phyloP scores from a whole-genome alignment of 257 asterid species.

The Cruciata laevipes region DNA sequence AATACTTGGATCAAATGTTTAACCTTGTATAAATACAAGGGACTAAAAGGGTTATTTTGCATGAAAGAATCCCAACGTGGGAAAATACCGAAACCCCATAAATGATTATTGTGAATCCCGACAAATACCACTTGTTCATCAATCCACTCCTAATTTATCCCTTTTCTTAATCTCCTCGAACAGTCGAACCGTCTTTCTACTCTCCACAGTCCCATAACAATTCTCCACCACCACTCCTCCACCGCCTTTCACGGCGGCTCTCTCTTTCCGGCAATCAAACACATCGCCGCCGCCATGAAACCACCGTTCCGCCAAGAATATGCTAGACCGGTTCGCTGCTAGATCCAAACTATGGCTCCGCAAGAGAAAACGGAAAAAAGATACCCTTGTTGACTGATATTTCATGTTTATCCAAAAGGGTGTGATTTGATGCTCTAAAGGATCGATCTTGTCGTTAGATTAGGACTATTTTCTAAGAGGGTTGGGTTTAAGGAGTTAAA shows the following conservation, averaged over 20 bases:
- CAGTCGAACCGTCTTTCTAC: neutral
- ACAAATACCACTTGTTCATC: constrained; percentile 2
- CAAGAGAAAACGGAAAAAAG: constrained; percentile 44
- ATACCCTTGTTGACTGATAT: neutral
- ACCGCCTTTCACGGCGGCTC: constrained; percentile 4
- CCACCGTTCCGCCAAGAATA: constrained; percentile 19
- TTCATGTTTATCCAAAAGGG: neutral
- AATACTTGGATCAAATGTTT: no score
- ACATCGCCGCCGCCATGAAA: neutral
- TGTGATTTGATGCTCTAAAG: neutral
- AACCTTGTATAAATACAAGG: neutral
- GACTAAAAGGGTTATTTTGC: neutral
- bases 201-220: neutral
- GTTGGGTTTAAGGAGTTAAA: neutral
- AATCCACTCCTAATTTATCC: neutral
- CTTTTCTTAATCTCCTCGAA: neutral
- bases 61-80: neutral
- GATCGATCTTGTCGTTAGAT: neutral
- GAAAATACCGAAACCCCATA: neutral
- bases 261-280: constrained; percentile 18
- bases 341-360: constrained; percentile 43
- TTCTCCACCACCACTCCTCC: constrained; percentile 1
- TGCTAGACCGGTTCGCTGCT: constrained; percentile 39
- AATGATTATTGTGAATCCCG: neutral
- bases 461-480: neutral